Base-by-base conservation (phyloP, 352 stramenopile species). In the Nothophytophthora sp. region DNA sequence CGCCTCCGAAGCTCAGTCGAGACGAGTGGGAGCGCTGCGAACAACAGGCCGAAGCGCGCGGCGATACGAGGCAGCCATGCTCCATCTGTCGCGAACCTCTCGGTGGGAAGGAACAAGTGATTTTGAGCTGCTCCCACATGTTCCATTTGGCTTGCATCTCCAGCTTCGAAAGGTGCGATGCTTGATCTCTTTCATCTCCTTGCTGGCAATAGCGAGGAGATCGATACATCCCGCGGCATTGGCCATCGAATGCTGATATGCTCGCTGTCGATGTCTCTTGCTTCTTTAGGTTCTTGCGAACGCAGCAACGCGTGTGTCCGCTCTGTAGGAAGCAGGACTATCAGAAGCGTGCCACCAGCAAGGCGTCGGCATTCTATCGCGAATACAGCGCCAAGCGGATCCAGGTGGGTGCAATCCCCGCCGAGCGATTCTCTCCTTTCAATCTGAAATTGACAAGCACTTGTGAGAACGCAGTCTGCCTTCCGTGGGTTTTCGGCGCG, bases 111-210 rank as follows among this genome's bases (percentile, higher is more conserved):
- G 56, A 91, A 23, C 85, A 94, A 49, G 81, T 95, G 25, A 89
- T 95, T 20, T 58, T 95, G 23, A 92, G 79, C 53, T 95, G 86
- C 55, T 89, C 79, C n/a, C 85, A 95, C 67, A 81, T 92, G 44
- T 94, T 95, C 47, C 86, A 95, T 50, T 63, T 88, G 5, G 63
- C 73, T 19, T 95, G 86, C 51, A 77, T 95, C 40, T 63, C 79
- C 13, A 93, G 81, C 44, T 95, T 95, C 35, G 86, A 95, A 64
- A 61, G 81, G 78, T 81, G 29, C 2, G 32, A 22, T 35, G 36
- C 9, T 11, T 40, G 3, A 2, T 47, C 36, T 27, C 9, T 12
- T 24, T 16, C 4, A 13, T 28, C 16, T n/a, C 8, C 4, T 18
- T 41, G 15, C 15, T 22, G 35, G n/a, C 35, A 4, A 41, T 4